Evolutionary conservation across 1,284 basidiomycete species (phyloP).

Genomic region (Sphagnurus paluster): DNA sequence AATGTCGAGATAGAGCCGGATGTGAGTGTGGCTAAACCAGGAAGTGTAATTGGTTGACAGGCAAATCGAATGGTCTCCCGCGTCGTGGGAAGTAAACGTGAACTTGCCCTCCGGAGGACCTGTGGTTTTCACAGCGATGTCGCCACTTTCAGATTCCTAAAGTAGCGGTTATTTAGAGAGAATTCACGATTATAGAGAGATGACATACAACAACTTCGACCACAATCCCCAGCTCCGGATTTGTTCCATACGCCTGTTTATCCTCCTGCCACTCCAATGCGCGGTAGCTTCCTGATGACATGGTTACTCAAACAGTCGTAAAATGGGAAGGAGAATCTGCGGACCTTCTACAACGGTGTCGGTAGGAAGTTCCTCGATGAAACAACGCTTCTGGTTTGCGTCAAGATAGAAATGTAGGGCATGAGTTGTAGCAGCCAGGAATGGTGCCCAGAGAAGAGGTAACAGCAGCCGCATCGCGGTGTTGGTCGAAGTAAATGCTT

Average conservation of each 20-base stretch:
- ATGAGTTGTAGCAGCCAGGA: conserved; percentile 42
- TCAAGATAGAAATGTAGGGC: conserved; percentile 92
- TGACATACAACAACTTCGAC: conserved; percentile 81
- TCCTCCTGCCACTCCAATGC: conserved; percentile 90
- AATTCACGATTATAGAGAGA: conserved; percentile 5
- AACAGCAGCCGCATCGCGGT: conserved; percentile 3
- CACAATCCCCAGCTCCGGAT: conserved; percentile 83
- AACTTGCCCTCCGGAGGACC: conserved; percentile 91
- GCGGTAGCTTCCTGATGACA: conserved; percentile 78
- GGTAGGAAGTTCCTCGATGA: conserved; percentile 96
- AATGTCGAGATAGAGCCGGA: conserved; percentile 94
- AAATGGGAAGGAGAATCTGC: conserved; percentile 18
- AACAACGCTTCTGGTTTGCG: conserved; percentile 90
- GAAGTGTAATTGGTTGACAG: conserved; percentile 86
- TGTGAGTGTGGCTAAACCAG: conserved; percentile 86
- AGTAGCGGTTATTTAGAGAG: neutral
- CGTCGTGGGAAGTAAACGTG: conserved; percentile 96
- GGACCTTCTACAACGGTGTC: conserved; percentile 95
- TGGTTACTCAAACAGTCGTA: neutral
- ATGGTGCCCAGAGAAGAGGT: conserved; percentile 22
- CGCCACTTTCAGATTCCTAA: conserved; percentile 78
- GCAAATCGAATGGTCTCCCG: conserved; percentile 97
- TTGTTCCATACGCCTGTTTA: conserved; percentile 67
- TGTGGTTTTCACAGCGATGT: conserved; percentile 82
- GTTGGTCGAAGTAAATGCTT: too few species aligned